A percentile compares a stretch with the other conserved stretches of the same genome.
Conservation (phyloP, 345 rosid genomes). For the Clarkia xantiana region DNA sequence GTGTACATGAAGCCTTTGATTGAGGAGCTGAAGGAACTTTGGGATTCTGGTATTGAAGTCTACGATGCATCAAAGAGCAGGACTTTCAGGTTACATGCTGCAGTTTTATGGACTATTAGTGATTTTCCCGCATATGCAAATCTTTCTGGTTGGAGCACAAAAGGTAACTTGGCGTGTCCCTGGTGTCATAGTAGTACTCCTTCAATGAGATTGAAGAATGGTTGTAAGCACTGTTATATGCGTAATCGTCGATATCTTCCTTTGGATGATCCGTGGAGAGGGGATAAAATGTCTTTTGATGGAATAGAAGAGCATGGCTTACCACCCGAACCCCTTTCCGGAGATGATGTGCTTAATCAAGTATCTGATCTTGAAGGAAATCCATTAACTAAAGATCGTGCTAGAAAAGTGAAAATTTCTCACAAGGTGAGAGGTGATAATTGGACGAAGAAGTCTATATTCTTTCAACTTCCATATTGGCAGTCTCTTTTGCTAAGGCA, state of each 20-base stretch:
- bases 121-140: conserved; percentile 4
- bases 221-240: conserved; percentile 4
- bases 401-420: not conserved
- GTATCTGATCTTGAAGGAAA: not conserved
- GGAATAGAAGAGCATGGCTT: not conserved
- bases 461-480: not conserved
- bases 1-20: not conserved
- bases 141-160: not conserved
- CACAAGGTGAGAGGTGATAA: not conserved
- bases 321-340: not conserved
- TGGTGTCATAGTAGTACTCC: not conserved
- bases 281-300: not conserved
- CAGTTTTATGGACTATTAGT: conserved; percentile 7
- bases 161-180: conserved; percentile 3
- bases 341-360: not conserved
- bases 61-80: not conserved
- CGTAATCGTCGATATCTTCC: not conserved
- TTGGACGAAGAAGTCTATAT: conserved; percentile 2
- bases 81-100: conserved; percentile 1
- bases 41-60: conserved; percentile 1
- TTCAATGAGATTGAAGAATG: not conserved
- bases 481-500: not conserved
- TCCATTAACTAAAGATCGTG: not conserved
- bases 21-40: conserved; percentile 6
- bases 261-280: not conserved